These are phyloP conservation scores for Lactarius indigo DNA, from an alignment of 768 basidiomycete genomes.

Conservation along the genomic window DNA sequence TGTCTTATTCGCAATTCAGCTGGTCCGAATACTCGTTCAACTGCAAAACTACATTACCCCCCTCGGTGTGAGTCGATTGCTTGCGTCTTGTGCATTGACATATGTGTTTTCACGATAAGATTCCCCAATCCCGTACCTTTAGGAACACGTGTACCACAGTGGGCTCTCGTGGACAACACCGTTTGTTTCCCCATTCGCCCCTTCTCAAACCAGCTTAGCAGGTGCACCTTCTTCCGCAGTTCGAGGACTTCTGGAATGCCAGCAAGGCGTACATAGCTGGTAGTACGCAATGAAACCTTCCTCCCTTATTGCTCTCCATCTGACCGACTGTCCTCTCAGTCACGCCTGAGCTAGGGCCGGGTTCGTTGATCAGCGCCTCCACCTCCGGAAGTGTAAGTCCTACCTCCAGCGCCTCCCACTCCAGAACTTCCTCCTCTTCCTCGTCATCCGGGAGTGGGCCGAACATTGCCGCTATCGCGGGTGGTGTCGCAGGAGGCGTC, in stretches of 20 bases:
- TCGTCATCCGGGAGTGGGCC: neutral
- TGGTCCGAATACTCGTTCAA: constrained; percentile 3
- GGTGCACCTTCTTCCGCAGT: neutral
- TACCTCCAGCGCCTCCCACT: too few relatives aligned
- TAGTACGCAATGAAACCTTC: neutral
- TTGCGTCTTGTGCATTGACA: neutral
- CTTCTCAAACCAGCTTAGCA: neutral
- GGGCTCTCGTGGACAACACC: constrained; percentile 3
- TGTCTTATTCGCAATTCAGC: neutral
- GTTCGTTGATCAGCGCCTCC: neutral
- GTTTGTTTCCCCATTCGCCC: neutral
- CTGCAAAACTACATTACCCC: neutral
- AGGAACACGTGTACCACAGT: neutral
- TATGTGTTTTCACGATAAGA: neutral
- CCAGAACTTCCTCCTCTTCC: neutral
- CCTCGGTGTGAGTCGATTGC: constrained; percentile 6
- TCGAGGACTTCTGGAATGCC: neutral
- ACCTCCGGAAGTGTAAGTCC: neutral
- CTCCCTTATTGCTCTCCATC: neutral
- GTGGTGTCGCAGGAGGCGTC: constrained; percentile 6
- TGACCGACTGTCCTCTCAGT: neutral
- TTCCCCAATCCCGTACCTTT: constrained; percentile 7
- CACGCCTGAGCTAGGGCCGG: neutral
- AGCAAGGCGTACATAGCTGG: neutral
- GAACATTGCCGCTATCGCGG: neutral